Evolutionary conservation across 2,329 filamentous ascomycete species (phyloP).

Genomic region (Alternaria sp.): DNA sequence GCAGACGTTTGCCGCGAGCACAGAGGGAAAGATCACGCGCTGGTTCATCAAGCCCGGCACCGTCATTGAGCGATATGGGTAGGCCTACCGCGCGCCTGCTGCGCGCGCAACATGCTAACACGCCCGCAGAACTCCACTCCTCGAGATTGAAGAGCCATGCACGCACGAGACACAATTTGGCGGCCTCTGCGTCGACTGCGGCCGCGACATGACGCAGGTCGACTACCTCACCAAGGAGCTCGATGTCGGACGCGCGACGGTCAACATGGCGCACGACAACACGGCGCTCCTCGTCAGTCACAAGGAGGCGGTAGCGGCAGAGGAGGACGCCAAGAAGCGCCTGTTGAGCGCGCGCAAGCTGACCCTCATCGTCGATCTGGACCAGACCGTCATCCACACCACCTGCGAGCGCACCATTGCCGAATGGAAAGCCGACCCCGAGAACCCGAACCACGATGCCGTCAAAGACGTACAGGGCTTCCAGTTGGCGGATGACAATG

Average conservation of each 20-base stretch:
- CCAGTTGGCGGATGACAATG: conserved; percentile 79
- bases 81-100: conserved; percentile 29
- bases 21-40: conserved; percentile 77
- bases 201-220: conserved; percentile 92
- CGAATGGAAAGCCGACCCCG: conserved; percentile 89
- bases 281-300: conserved; percentile 84
- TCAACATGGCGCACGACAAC: conserved; percentile 95
- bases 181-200: conserved; percentile 89
- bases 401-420: conserved; percentile 95
- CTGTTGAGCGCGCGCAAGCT: conserved; percentile 82
- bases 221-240: conserved; percentile 81
- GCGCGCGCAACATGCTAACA: conserved; percentile 10
- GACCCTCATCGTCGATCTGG: conserved; percentile 92
- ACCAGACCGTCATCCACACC: conserved; percentile 98
- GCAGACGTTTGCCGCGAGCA: conserved; percentile 80
- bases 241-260: conserved; percentile 84
- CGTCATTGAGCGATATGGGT: conserved; percentile 60
- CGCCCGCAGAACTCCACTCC: conserved; percentile 59
- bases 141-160: conserved; percentile 89
- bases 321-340: conserved; percentile 84
- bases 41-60: conserved; percentile 76
- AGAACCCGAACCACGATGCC: conserved; percentile 88
- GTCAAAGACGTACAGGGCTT: conserved; percentile 89
- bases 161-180: conserved; percentile 89
- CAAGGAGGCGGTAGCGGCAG: conserved; percentile 78